A percentile compares a stretch with the other conserved stretches of the same genome.
phyloP scores from a whole-genome alignment of 2,329 filamentous ascomycete genomes.

The Chaetomium sp. region DNA sequence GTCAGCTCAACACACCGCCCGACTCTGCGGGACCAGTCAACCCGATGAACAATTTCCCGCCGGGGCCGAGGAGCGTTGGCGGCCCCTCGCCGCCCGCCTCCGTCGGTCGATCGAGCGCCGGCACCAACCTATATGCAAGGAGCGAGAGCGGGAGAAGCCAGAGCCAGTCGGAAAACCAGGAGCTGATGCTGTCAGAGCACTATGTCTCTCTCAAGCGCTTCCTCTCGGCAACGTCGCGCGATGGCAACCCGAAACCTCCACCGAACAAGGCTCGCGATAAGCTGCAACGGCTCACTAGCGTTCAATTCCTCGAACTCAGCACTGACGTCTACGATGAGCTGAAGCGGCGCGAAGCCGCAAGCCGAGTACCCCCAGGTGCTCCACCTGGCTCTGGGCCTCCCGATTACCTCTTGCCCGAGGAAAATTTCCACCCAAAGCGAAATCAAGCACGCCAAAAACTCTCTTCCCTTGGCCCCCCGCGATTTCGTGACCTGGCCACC shows the following conservation, averaged over 20 bases:
- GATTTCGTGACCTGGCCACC: constrained; percentile 89
- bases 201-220: constrained; percentile 79
- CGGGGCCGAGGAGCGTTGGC: constrained; percentile 58
- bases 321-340: constrained; percentile 98
- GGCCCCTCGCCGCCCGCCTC: constrained; percentile 86
- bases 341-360: constrained; percentile 75
- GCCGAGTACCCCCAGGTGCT: constrained; percentile 56
- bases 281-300: constrained; percentile 80
- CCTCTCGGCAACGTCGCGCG: constrained; percentile 68
- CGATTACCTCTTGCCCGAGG: constrained; percentile 77
- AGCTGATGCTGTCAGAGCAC: constrained; percentile 72
- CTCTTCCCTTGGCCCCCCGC: constrained; percentile 79
- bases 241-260: constrained; percentile 72
- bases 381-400: constrained; percentile 59
- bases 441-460: constrained; percentile 97
- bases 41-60: constrained; percentile 62
- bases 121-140: constrained; percentile 68
- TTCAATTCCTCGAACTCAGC: constrained; percentile 96
- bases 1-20: constrained; percentile 68
- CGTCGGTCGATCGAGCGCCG: constrained; percentile 81
- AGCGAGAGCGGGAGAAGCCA: constrained; percentile 65
- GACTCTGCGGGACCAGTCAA: constrained; percentile 65
- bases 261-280: constrained; percentile 94
- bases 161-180: constrained; percentile 63
- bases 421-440: constrained; percentile 91